phyloP scores from a whole-genome alignment of 2,329 filamentous ascomycete species.

The Pyrenophora teres region DNA sequence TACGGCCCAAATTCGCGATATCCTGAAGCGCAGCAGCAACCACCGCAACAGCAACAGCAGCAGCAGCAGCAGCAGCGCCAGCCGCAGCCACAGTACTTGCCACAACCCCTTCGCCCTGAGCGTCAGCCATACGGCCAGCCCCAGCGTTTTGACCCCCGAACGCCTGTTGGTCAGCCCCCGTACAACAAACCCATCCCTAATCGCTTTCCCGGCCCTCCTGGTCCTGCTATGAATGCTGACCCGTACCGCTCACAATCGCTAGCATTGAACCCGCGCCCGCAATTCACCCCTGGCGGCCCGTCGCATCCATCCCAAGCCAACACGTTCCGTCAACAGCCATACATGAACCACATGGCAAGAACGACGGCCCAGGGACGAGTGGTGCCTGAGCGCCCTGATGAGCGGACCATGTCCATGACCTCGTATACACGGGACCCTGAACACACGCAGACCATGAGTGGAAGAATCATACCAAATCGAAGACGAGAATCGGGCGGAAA shows the following conservation, averaged over 20 bases:
- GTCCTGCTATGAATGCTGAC: slow-evolving; percentile 79
- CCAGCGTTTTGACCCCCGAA: slow-evolving; percentile 68
- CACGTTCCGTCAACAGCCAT: slow-evolving; percentile 78
- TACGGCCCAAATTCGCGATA: slow-evolving; percentile 45
- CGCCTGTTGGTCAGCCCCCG: slow-evolving; percentile 54
- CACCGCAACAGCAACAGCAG: slow-evolving; percentile 42
- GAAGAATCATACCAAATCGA: slow-evolving; percentile 83
- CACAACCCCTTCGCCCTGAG: slow-evolving; percentile 65
- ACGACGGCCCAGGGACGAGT: slow-evolving; percentile 91
- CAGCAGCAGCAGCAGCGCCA: slow-evolving; percentile 48
- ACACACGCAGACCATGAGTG: slow-evolving; percentile 87
- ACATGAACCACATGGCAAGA: slow-evolving; percentile 68
- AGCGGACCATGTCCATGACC: slow-evolving; percentile 95
- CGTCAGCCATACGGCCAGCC: slow-evolving; percentile 74
- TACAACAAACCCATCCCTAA: slow-evolving; percentile 61
- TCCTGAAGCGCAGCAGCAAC: slow-evolving; percentile 37
- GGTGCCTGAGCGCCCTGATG: slow-evolving; percentile 88
- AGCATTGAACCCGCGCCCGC: slow-evolving; percentile 73
- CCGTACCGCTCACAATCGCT: slow-evolving; percentile 92
- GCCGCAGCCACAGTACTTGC: slow-evolving; percentile 61
- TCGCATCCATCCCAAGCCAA: slow-evolving; percentile 65
- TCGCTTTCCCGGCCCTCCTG: slow-evolving; percentile 60
- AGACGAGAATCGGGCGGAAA: slow-evolving; percentile 60
- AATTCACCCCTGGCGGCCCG: slow-evolving; percentile 63
- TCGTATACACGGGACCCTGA: slow-evolving; percentile 77